phyloP scores from a whole-genome alignment of 345 rosid genomes.

The Aegle marmelos region DNA sequence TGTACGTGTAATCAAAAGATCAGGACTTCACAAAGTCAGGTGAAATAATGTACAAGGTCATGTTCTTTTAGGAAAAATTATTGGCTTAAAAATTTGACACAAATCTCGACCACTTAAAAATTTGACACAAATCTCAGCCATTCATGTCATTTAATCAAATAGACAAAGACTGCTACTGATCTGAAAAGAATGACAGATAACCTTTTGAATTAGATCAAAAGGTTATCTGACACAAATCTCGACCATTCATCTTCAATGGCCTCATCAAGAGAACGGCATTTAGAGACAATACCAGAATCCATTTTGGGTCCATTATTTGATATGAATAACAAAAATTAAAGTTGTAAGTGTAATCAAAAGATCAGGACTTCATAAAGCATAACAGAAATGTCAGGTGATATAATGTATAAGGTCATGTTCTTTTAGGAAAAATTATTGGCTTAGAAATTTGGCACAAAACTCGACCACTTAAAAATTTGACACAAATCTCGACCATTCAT shows the following conservation, averaged over 20 bases:
- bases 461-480: not conserved
- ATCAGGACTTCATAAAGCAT: not conserved
- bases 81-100: not conserved
- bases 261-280: conserved; percentile 82
- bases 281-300: conserved; percentile 88
- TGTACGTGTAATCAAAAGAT: not conserved
- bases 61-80: not conserved
- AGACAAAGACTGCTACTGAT: not conserved
- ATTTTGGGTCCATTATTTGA: conserved; percentile 99
- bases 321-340: conserved; percentile 14
- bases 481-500: not conserved
- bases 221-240: no score
- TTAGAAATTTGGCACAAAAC: not conserved
- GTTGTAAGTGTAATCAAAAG: not conserved
- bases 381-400: not conserved
- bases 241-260: conserved; percentile 90
- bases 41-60: not conserved
- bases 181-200: not conserved
- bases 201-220: not conserved
- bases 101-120: not conserved
- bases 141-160: not conserved
- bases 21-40: not conserved
- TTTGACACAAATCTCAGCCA: not conserved
- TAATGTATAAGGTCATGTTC: not conserved
- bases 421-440: not conserved